These are phyloP conservation scores for Penicillium tannophilum DNA, from an alignment of 495 filamentous ascomycete genomes.

Conservation along the genomic window DNA sequence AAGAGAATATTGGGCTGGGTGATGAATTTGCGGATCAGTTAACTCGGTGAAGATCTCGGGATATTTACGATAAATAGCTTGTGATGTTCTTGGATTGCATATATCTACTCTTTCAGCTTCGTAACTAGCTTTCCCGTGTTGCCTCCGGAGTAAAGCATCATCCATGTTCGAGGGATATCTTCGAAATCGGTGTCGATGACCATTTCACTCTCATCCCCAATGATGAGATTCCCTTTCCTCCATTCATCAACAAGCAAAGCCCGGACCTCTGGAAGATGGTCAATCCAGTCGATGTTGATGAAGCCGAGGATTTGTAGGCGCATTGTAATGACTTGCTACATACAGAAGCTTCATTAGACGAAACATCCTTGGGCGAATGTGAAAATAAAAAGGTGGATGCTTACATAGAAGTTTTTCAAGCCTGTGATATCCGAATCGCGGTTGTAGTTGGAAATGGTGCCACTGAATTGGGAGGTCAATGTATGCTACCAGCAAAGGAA, in stretches of 20 bases:
- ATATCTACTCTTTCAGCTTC: slow-evolving; percentile 27
- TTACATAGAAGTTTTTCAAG: slow-evolving; percentile 9
- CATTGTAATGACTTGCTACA: slow-evolving; percentile 3
- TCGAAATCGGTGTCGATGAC: slow-evolving; percentile 36
- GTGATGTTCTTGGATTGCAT: background rate
- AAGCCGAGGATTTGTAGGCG: slow-evolving; percentile 10
- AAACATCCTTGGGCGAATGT: background rate
- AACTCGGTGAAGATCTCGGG: too few relatives aligned
- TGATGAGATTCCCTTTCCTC: slow-evolving; percentile 3
- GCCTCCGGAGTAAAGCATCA: slow-evolving; percentile 54
- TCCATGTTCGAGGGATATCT: slow-evolving; percentile 51
- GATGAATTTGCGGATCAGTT: too few relatives aligned
- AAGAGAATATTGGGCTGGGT: too few relatives aligned
- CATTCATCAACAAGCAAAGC: slow-evolving; percentile 1
- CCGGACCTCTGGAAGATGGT: background rate
- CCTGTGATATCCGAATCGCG: background rate
- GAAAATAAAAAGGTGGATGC: background rate
- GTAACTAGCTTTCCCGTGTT: slow-evolving; percentile 57
- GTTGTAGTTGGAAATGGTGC: slow-evolving; percentile 7
- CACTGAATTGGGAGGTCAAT: background rate
- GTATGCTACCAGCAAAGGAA: background rate
- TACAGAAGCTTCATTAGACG: too few relatives aligned
- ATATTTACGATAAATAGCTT: too few relatives aligned
- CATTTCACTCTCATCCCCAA: slow-evolving; percentile 6
- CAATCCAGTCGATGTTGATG: slow-evolving; percentile 3